A percentile compares a stretch with the other conserved stretches of the same genome.
Evolutionary conservation across 192 early-diverging fungal species (phyloP).

Genomic region (Mortierella antarctica): DNA sequence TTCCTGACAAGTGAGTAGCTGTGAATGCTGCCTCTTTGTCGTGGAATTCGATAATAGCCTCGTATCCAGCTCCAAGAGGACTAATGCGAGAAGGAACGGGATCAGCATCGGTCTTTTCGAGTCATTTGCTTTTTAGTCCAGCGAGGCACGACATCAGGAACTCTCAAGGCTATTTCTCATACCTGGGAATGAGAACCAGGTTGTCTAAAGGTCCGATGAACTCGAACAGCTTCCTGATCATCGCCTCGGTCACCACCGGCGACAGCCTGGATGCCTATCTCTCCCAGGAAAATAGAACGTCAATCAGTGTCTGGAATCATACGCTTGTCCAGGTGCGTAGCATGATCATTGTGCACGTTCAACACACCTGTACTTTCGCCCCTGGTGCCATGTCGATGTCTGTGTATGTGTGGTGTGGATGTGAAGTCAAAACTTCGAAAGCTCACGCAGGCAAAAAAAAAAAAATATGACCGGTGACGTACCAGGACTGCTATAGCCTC

Average conservation of each 20-base stretch:
- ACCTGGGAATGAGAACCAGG: slow-evolving; percentile 50
- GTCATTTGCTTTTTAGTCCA: neutral
- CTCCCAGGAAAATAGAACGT: no score
- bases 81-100: slow-evolving; percentile 1
- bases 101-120: neutral
- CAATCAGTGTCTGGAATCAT: no score
- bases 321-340: no score
- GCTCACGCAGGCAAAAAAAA: no score
- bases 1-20: slow-evolving; percentile 45
- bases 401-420: no score
- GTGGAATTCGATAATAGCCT: slow-evolving; percentile 46
- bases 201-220: slow-evolving; percentile 41
- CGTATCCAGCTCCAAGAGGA: slow-evolving; percentile 50
- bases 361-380: no score
- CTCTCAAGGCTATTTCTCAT: neutral
- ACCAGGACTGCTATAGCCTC: no score
- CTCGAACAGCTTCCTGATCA: slow-evolving; percentile 45
- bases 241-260: slow-evolving; percentile 36
- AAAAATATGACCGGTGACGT: no score
- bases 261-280: slow-evolving; percentile 47
- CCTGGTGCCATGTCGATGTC: no score
- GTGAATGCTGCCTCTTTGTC: slow-evolving; percentile 30
- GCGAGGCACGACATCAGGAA: neutral
- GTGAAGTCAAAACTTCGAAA: no score
- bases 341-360: no score